Evolutionary conservation across 306 rosid species (phyloP).

Genomic region (Oxytropis ochrocephala): DNA sequence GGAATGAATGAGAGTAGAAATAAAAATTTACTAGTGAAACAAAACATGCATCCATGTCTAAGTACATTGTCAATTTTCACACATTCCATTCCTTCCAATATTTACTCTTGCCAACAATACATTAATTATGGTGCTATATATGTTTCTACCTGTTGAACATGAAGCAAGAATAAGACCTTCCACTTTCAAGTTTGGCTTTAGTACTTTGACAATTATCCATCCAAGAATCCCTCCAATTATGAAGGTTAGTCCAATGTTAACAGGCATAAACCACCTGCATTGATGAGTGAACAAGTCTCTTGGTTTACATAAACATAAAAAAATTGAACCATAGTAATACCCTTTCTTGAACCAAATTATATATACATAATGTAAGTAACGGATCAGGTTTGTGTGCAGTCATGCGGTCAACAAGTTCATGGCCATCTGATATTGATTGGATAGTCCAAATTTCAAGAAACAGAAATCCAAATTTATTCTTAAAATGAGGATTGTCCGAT

Average conservation of each 20-base stretch:
- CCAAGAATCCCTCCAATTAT: constrained; percentile 73
- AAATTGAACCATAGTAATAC: neutral
- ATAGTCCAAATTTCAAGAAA: too few relatives aligned
- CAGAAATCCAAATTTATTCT: too few relatives aligned
- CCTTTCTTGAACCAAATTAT: neutral
- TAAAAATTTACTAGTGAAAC: neutral
- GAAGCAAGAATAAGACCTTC: constrained; percentile 83
- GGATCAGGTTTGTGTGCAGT: too few relatives aligned
- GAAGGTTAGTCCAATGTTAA: constrained; percentile 70
- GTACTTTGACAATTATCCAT: constrained; percentile 48
- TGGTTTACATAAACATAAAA: neutral
- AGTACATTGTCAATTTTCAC: constrained; percentile 3
- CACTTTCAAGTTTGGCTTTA: constrained; percentile 62
- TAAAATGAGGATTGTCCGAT: too few relatives aligned
- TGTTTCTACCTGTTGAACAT: constrained; percentile 60
- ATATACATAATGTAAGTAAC: too few relatives aligned
- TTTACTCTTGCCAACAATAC: neutral
- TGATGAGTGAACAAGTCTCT: neutral
- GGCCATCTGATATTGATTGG: too few relatives aligned
- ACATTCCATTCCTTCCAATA: neutral
- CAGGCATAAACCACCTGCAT: constrained; percentile 93
- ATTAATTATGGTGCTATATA: neutral
- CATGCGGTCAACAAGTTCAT: too few relatives aligned
- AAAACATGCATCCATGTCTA: neutral
- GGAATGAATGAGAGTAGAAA: neutral